Evolutionary conservation across 1,284 basidiomycete species (phyloP).

Genomic region (Xerocomus nothofagi): DNA sequence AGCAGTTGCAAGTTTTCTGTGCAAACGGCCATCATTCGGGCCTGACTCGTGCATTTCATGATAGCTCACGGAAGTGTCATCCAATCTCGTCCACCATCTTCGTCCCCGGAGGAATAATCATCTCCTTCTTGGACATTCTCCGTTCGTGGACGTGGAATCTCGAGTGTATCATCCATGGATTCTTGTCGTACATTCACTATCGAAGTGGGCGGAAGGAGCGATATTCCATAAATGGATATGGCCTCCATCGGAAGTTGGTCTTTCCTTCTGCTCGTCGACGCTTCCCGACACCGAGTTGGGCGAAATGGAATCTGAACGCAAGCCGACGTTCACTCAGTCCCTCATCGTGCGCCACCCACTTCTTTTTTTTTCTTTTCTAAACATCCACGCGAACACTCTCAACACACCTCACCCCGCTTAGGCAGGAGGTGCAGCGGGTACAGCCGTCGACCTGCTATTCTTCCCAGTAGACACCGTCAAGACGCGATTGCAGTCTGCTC

Average conservation of each 20-base stretch:
- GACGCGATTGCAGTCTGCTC: constrained; percentile 86
- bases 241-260: neutral
- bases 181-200: neutral
- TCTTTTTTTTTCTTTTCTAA: constrained; percentile 11
- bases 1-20: constrained; percentile 26
- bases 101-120: constrained; percentile 49
- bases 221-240: constrained; percentile 9
- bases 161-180: constrained; percentile 51
- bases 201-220: too few species aligned
- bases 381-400: constrained; percentile 11
- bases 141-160: constrained; percentile 38
- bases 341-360: constrained; percentile 34
- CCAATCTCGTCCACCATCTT: constrained; percentile 62
- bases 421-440: constrained; percentile 88
- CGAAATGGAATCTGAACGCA: constrained; percentile 31
- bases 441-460: constrained; percentile 91
- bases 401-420: constrained; percentile 33
- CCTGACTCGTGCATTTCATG: neutral
- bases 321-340: constrained; percentile 38
- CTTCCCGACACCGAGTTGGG: neutral
- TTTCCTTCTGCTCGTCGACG: constrained; percentile 13
- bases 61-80: constrained; percentile 48
- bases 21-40: constrained; percentile 1
- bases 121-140: constrained; percentile 22
- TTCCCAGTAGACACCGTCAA: constrained; percentile 98